A percentile compares a stretch with the other conserved stretches of the same genome.
Evolutionary conservation across 768 basidiomycete species (phyloP).

Genomic region (Termitomyces sp.): DNA sequence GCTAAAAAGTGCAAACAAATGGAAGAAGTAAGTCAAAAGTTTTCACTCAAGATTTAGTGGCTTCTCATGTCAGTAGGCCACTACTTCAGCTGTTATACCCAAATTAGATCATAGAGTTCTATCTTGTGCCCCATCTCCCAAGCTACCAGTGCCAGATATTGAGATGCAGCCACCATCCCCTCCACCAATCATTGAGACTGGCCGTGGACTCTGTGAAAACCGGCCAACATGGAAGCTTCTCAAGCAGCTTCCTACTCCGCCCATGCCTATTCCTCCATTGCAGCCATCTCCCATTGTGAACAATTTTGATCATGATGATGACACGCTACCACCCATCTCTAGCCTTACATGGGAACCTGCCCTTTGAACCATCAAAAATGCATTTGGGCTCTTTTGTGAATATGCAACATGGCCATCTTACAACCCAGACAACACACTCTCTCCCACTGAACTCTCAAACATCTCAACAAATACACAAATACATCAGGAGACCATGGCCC

Average conservation of each 20-base stretch:
- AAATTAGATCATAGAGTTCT: no score
- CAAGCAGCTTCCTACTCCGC: slow-evolving; percentile 12
- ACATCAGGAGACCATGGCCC: not conserved
- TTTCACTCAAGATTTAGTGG: no score
- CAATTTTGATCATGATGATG: no score
- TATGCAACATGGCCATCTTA: not conserved
- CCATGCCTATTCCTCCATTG: not conserved
- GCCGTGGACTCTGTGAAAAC: slow-evolving; percentile 7
- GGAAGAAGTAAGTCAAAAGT: no score
- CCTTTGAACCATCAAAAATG: not conserved
- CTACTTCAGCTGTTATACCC: no score
- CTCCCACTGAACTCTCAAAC: not conserved
- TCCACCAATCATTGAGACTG: not conserved
- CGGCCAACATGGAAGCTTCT: slow-evolving; percentile 17
- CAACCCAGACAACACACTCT: not conserved
- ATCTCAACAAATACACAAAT: not conserved
- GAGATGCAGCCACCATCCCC: no score
- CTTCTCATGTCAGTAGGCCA: no score
- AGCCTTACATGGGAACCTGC: not conserved
- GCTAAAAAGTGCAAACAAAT: no score
- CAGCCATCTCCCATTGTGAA: not conserved
- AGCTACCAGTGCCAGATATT: no score
- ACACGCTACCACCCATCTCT: not conserved
- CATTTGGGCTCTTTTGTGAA: not conserved
- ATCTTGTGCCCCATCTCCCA: not conserved